A percentile compares a stretch with the other conserved stretches of the same genome.
Evolutionary conservation across 2,329 filamentous ascomycete species (phyloP).

Genomic region (Escovopsis sp.): DNA sequence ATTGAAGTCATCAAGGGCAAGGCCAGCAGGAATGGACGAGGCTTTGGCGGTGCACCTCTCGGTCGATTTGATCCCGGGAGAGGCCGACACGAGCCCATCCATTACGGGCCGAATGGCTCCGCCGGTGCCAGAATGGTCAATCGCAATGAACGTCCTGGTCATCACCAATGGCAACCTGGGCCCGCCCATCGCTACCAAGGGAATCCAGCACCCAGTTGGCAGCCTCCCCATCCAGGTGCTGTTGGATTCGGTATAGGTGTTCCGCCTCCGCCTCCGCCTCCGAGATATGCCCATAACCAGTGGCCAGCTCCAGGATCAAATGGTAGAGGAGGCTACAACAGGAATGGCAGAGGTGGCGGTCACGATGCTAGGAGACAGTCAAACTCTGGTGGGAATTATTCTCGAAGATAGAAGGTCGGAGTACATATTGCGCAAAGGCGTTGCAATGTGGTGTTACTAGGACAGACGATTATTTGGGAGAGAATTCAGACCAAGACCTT

Average conservation of each 20-base stretch:
- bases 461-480: too few relatives aligned
- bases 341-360: not conserved
- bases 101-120: constrained; percentile 16
- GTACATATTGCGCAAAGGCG: too few relatives aligned
- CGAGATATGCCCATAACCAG: constrained; percentile 3
- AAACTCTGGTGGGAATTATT: not conserved
- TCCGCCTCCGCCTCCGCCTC: constrained; percentile 18
- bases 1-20: constrained; percentile 57
- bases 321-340: not conserved
- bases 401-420: too few relatives aligned
- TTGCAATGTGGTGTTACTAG: too few relatives aligned
- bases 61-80: constrained; percentile 8
- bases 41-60: constrained; percentile 12
- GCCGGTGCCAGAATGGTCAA: constrained; percentile 1
- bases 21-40: constrained; percentile 32
- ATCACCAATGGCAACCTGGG: constrained; percentile 9
- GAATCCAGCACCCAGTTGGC: constrained; percentile 6
- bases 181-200: constrained; percentile 8
- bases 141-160: constrained; percentile 5
- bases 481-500: too few relatives aligned
- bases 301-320: not conserved
- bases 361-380: not conserved
- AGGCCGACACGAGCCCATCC: constrained; percentile 12
- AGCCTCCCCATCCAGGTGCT: constrained; percentile 17
- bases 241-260: constrained; percentile 19